A percentile compares a stretch with the other conserved stretches of the same genome.
Conservation (phyloP, 176 grass and related monocot genomes). For the Eleusine indica region DNA sequence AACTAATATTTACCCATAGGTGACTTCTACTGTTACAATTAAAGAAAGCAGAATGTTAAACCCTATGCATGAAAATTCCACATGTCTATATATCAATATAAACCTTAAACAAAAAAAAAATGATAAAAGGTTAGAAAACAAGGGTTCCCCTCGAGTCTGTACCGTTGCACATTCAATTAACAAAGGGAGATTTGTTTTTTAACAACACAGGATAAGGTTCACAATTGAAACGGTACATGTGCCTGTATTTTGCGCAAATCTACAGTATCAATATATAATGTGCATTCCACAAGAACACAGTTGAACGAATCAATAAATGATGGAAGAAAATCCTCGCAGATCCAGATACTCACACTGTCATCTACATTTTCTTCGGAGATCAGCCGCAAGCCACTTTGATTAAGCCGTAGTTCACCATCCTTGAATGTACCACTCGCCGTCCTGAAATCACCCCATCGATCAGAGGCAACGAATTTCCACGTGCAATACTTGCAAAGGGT, state of each 20-base stretch:
- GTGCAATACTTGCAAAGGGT: background rate
- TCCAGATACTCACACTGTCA: slow-evolving; percentile 40
- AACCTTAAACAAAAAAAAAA: too few relatives aligned
- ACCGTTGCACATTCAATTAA: slow-evolving; percentile 26
- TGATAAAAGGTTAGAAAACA: too few relatives aligned
- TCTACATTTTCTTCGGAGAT: slow-evolving; percentile 65
- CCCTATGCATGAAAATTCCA: background rate
- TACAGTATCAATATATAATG: background rate
- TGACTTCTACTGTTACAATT: background rate
- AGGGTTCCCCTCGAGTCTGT: background rate
- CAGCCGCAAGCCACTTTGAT: slow-evolving; percentile 74
- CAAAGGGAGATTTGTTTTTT: background rate
- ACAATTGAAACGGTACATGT: background rate
- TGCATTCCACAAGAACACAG: background rate
- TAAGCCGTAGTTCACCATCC: slow-evolving; percentile 83
- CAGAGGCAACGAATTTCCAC: slow-evolving; percentile 11
- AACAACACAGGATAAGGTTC: background rate
- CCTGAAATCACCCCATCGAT: slow-evolving; percentile 43
- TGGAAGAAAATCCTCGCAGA: background rate
- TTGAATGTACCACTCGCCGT: slow-evolving; percentile 97
- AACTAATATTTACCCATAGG: background rate
- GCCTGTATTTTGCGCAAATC: background rate
- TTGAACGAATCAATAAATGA: background rate
- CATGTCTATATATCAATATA: background rate
- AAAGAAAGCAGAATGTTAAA: background rate